A percentile compares a stretch with the other conserved stretches of the same genome.
Evolutionary conservation across 1,284 basidiomycete species (phyloP).

Genomic region (Heterobasidion parviporum): DNA sequence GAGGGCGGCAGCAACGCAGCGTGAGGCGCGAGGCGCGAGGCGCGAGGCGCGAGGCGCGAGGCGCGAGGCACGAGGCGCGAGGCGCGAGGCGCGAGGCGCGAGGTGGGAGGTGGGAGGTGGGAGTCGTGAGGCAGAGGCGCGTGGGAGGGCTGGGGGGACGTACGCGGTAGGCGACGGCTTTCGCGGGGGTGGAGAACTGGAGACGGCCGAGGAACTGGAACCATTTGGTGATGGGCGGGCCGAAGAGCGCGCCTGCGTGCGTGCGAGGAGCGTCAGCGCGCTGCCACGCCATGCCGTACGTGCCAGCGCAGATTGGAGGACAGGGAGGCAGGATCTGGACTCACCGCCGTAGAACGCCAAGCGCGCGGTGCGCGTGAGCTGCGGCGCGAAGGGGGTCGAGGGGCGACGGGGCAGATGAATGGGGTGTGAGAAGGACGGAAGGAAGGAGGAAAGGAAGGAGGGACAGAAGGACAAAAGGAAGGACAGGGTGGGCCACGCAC

Average conservation of each 20-base stretch:
- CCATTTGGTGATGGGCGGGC: slow-evolving; percentile 69
- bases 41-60: background rate
- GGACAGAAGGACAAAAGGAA: background rate
- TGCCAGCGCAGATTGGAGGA: no score
- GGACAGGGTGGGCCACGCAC: slow-evolving; percentile 30
- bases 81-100: background rate
- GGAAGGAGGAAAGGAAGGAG: slow-evolving; percentile 1
- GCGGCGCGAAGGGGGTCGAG: background rate
- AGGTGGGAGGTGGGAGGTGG: no score
- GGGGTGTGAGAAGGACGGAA: background rate
- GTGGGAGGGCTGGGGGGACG: slow-evolving; percentile 10
- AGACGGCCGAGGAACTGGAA: slow-evolving; percentile 56
- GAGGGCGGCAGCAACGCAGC: background rate
- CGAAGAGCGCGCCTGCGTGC: slow-evolving; percentile 52
- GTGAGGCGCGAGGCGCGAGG: background rate
- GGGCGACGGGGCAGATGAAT: no score
- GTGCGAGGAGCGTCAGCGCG: background rate
- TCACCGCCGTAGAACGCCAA: slow-evolving; percentile 69
- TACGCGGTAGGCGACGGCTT: slow-evolving; percentile 53
- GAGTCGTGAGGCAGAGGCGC: background rate
- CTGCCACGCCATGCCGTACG: no score
- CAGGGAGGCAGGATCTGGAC: slow-evolving; percentile 4
- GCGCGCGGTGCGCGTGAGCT: slow-evolving; percentile 67
- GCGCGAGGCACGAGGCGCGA: background rate
- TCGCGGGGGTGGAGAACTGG: slow-evolving; percentile 49